Evolutionary conservation across 2,329 filamentous ascomycete genomes (phyloP).

Genomic region (Setomelanomma holmii): DNA sequence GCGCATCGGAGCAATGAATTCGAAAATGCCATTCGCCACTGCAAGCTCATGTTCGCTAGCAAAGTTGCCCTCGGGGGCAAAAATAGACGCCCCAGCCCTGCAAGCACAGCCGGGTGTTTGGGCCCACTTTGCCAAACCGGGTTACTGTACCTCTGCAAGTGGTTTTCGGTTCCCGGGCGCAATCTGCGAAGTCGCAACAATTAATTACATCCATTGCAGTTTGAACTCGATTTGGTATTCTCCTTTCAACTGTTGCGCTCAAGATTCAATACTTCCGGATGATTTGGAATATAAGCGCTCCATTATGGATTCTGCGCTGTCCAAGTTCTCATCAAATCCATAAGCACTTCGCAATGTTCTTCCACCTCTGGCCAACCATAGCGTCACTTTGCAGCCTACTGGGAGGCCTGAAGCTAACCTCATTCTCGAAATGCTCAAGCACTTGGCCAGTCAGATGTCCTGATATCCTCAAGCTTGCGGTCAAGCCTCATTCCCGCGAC

Average conservation of each 20-base stretch:
- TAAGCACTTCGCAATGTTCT: slow-evolving; percentile 1
- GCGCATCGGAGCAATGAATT: too few species aligned
- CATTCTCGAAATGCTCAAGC: neutral
- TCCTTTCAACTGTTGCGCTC: too few species aligned
- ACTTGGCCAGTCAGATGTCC: neutral
- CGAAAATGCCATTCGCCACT: too few species aligned
- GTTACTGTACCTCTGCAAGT: neutral
- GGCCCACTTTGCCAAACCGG: neutral
- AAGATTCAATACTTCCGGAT: too few species aligned
- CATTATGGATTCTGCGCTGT: neutral
- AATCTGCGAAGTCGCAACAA: neutral
- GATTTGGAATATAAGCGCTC: neutral
- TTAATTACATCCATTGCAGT: too few species aligned
- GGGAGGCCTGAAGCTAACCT: slow-evolving; percentile 7
- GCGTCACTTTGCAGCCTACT: neutral
- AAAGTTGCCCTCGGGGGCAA: neutral
- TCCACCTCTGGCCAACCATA: neutral
- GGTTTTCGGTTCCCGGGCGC: neutral
- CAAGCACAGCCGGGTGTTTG: slow-evolving; percentile 1
- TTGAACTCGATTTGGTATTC: too few species aligned
- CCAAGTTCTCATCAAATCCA: neutral
- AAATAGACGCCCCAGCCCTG: slow-evolving; percentile 8
- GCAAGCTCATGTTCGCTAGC: neutral
- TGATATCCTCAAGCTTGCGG: neutral
- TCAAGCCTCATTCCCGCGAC: neutral